Base-by-base conservation (phyloP, 352 stramenopile species). In the Phytophthora sansomeana region DNA sequence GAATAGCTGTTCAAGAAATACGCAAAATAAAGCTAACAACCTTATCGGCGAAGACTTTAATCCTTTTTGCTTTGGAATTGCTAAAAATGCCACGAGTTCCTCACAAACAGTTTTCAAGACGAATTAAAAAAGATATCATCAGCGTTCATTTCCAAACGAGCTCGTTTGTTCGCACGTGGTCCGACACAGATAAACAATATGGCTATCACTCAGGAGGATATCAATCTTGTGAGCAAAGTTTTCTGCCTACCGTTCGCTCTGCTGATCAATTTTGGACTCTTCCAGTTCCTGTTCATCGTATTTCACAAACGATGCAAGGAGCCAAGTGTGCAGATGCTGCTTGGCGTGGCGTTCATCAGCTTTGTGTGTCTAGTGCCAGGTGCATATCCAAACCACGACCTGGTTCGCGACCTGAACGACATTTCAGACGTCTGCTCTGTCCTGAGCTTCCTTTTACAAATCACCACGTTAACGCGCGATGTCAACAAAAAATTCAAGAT, bases 221-320 rank as follows among this genome's bases (percentile, higher is more conserved):
- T 57, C 17, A 33, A 57, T 44, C 32, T 33, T 5, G 29, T 44
- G 8, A 56, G 49, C 49, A 56, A 57, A 33, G 30, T 57, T 5
- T 46, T 67, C 10, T 67, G 49, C 49, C 24, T n/a, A n/a, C n/a
- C n/a, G n/a, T n/a, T n/a, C n/a, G n/a, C n/a, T 67, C 21, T 67
- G 49, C 36, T 67, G 38, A 30, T 67, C 29, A 67, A 60, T 44
- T 67, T 67, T 14, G 43, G 47, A 29, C 48, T 67, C 28, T 67
- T 67, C 48, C 58, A 67, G 50, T 67, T 54, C 29, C 58, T 67
- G 16, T 35, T 67, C 16, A 50, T 57, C 3, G 36, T 59, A 13
- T 67, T 59, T 32, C 49, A 67, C 28, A 38, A 39, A 6, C 38
- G 39, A 14, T 41, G 29, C n/a, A 43, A 50, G 13, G 49, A 67